Conservation (phyloP, 768 basidiomycete genomes). For the Zangia roseola region DNA sequence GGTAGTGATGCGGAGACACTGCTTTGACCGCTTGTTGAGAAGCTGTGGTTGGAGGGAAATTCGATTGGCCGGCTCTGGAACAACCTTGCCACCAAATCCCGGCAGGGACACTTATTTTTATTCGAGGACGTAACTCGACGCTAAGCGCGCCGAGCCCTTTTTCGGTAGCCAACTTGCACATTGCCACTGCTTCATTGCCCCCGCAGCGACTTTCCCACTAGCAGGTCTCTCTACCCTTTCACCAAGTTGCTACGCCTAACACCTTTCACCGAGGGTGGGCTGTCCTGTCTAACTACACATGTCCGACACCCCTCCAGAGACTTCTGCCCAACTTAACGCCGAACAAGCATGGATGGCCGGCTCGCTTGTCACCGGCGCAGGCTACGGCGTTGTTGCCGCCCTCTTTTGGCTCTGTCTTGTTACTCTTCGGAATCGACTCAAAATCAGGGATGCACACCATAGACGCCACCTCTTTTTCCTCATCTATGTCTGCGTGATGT, state of each 20-base stretch:
- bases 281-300: constrained; percentile 8
- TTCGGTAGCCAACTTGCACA: no score
- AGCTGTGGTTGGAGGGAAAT: no score
- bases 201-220: no score
- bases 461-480: constrained; percentile 23
- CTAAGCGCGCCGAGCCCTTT: no score
- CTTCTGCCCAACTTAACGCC: constrained; percentile 15
- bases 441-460: constrained; percentile 10
- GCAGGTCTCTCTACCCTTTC: not conserved
- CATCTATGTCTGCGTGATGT: constrained; percentile 21
- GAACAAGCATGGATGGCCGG: constrained; percentile 32
- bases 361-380: constrained; percentile 23
- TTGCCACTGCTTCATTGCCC: no score
- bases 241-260: not conserved
- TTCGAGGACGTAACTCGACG: no score
- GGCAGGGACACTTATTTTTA: no score
- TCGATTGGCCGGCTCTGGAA: no score
- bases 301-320: constrained; percentile 19
- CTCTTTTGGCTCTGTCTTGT: constrained; percentile 25
- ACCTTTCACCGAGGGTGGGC: constrained; percentile 6
- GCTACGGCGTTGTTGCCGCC: constrained; percentile 27
- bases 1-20: no score
- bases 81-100: no score
- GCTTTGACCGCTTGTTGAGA: no score
- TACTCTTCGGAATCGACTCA: constrained; percentile 17